A percentile compares a stretch with the other conserved stretches of the same genome.
Evolutionary conservation across 1,284 basidiomycete genomes (phyloP).

Genomic region (Vanrija sp.): DNA sequence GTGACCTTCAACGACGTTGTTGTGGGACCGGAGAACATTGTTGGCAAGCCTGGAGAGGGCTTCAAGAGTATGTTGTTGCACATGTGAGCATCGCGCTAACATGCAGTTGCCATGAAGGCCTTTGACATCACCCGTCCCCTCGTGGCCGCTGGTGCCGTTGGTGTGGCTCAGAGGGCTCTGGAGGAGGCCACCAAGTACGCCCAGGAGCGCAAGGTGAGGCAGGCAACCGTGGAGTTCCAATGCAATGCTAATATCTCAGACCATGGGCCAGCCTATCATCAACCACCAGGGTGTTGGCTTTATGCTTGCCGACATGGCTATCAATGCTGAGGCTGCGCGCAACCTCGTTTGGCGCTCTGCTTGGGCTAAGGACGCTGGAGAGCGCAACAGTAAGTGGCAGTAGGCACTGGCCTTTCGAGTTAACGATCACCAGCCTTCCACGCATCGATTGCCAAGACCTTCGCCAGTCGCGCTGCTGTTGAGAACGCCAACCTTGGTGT

Average conservation of each 20-base stretch:
- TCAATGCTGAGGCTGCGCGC: conserved; percentile 52
- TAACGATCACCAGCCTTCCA: conserved; percentile 48
- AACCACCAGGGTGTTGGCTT: conserved; percentile 57
- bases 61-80: conserved; percentile 49
- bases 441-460: conserved; percentile 56
- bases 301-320: conserved; percentile 59
- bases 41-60: conserved; percentile 55
- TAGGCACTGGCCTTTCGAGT: background rate
- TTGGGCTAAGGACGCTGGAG: conserved; percentile 54
- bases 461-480: conserved; percentile 51
- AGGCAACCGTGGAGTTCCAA: background rate
- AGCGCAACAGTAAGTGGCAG: conserved; percentile 49
- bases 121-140: conserved; percentile 55
- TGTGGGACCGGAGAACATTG: conserved; percentile 53
- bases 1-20: conserved; percentile 56
- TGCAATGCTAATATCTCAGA: conserved; percentile 35
- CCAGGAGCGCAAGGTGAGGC: conserved; percentile 51
- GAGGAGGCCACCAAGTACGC: conserved; percentile 56
- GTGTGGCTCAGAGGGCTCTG: conserved; percentile 55
- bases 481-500: conserved; percentile 54
- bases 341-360: conserved; percentile 54
- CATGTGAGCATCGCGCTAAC: background rate
- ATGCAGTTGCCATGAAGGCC: conserved; percentile 51
- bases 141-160: conserved; percentile 55
- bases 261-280: conserved; percentile 57